Percentiles rank a stretch among this genome's conserved stretches.
phyloP scores from a whole-genome alignment of 345 rosid genomes.

The Clarkia xantiana region DNA sequence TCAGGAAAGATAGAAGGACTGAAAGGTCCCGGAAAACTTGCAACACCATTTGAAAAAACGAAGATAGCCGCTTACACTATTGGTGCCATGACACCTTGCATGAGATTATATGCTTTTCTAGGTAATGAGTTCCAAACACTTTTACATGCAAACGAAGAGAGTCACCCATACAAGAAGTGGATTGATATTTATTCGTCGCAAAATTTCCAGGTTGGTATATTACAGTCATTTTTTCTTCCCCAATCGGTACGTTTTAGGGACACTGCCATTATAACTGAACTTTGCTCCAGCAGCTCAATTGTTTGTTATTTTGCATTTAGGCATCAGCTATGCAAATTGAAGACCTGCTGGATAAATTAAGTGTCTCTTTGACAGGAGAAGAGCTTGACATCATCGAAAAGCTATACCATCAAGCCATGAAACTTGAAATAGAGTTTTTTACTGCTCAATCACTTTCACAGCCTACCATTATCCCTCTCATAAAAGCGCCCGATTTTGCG shows the following conservation, averaged over 20 bases:
- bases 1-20: conserved; percentile 90
- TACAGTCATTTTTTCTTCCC: conserved; percentile 5
- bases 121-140: conserved; percentile 60
- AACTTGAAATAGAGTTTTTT: conserved; percentile 91
- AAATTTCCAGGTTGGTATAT: conserved; percentile 48
- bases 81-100: conserved; percentile 95
- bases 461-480: conserved; percentile 60
- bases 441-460: conserved; percentile 61
- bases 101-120: conserved; percentile 76
- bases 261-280: conserved; percentile 5
- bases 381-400: conserved; percentile 84
- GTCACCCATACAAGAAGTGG: conserved; percentile 84
- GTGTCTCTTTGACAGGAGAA: conserved; percentile 88
- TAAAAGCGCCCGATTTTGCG: conserved; percentile 35
- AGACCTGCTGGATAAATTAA: conserved; percentile 88
- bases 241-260: background rate
- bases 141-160: conserved; percentile 26
- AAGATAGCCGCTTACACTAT: conserved; percentile 95
- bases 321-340: conserved; percentile 83
- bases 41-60: conserved; percentile 93
- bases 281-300: conserved; percentile 18
- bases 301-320: conserved; percentile 34
- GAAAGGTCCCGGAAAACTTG: conserved; percentile 83
- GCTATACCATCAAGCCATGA: conserved; percentile 94
- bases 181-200: conserved; percentile 63